These are phyloP conservation scores for Fusarium sacchari DNA, from an alignment of 2,329 filamentous ascomycete genomes.

Conservation along the genomic window DNA sequence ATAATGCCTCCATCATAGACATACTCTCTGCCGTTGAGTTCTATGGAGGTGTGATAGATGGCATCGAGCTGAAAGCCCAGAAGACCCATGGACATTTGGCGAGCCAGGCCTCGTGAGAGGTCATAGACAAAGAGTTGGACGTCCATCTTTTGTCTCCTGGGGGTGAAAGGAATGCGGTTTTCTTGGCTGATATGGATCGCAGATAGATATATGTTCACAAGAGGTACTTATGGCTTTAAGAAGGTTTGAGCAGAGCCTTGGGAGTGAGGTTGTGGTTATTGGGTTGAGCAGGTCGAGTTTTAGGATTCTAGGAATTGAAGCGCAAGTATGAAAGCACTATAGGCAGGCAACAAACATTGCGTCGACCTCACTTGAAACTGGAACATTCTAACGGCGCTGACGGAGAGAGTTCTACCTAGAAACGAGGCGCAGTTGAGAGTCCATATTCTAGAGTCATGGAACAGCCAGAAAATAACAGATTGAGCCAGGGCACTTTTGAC, in stretches of 20 bases:
- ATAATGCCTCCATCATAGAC: slow-evolving; percentile 91
- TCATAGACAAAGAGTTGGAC: slow-evolving; percentile 83
- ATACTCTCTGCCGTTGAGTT: slow-evolving; percentile 87
- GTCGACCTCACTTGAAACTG: slow-evolving; percentile 31
- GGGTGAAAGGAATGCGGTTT: not conserved
- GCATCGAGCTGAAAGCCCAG: slow-evolving; percentile 79
- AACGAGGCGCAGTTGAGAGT: not conserved
- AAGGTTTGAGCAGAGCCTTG: not conserved
- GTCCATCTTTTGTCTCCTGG: slow-evolving; percentile 64
- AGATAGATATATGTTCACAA: not conserved
- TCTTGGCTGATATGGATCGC: not conserved
- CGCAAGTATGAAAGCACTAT: not conserved
- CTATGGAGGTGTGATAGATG: slow-evolving; percentile 93
- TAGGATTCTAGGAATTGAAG: not conserved
- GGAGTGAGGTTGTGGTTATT: not conserved
- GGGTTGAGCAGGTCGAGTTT: not conserved
- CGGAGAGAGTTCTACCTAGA: slow-evolving; percentile 10
- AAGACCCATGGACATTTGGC: slow-evolving; percentile 63
- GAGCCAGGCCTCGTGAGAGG: slow-evolving; percentile 71
- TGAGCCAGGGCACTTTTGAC: not conserved
- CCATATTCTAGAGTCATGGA: not conserved
- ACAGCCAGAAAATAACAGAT: not conserved
- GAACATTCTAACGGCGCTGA: slow-evolving; percentile 41
- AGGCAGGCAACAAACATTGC: slow-evolving; percentile 42
- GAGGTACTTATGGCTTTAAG: not conserved